These are phyloP conservation scores for Scheffersomyces titani DNA, from an alignment of 1,139 yeast genomes.

Conservation along the genomic window DNA sequence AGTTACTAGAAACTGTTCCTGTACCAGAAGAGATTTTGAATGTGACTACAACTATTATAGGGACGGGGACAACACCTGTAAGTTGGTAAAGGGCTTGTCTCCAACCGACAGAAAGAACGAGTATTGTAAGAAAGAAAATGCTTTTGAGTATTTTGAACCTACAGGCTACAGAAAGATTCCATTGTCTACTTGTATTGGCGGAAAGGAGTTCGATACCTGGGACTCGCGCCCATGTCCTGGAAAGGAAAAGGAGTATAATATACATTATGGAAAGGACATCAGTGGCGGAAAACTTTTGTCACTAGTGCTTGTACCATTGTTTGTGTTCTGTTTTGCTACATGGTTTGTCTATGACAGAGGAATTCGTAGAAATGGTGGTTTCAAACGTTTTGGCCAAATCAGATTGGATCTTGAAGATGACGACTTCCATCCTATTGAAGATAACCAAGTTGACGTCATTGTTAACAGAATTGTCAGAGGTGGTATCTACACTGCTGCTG, in stretches of 20 bases:
- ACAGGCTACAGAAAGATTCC: constrained; percentile 82
- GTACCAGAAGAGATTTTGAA: constrained; percentile 87
- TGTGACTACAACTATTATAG: constrained; percentile 86
- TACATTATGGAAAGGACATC: constrained; percentile 57
- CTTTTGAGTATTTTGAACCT: constrained; percentile 72
- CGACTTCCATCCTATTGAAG: constrained; percentile 62
- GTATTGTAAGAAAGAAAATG: constrained; percentile 57
- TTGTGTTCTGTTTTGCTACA: constrained; percentile 55
- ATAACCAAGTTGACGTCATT: constrained; percentile 60
- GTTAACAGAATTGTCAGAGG: constrained; percentile 64
- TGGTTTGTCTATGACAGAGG: constrained; percentile 85
- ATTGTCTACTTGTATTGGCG: constrained; percentile 74
- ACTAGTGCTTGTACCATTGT: constrained; percentile 59
- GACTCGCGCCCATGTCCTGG: constrained; percentile 87
- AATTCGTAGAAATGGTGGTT: constrained; percentile 77
- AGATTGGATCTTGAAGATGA: constrained; percentile 71
- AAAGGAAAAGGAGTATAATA: constrained; percentile 63
- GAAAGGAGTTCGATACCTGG: constrained; percentile 65
- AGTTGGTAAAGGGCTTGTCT: constrained; percentile 67
- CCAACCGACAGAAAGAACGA: constrained; percentile 65
- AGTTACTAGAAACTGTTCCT: constrained; percentile 68
- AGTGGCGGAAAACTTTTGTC: constrained; percentile 55
- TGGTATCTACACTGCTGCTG: constrained; percentile 57
- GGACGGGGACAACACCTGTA: constrained; percentile 81
- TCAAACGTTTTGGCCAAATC: constrained; percentile 81